Conservation (phyloP, 345 rosid species). For the Eucalyptus globulus region DNA sequence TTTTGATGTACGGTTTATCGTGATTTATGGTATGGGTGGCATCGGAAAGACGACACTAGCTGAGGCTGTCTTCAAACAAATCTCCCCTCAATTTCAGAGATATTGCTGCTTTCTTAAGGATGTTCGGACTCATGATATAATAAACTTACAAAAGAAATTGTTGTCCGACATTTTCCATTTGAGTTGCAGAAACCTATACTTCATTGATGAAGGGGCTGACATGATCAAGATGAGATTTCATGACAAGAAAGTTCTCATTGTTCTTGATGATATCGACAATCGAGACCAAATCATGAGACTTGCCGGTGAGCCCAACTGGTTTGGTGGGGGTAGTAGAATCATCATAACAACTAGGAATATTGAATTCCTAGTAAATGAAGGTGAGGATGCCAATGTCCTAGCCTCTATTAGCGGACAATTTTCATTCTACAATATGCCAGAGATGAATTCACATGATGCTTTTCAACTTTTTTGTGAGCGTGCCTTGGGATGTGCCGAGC, state of each 20-base stretch:
- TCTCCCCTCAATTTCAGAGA: not conserved
- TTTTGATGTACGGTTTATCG: not conserved
- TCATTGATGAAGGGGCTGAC: not conserved
- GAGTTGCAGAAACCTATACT: fast-evolving
- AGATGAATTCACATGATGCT: not conserved
- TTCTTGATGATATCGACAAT: not conserved
- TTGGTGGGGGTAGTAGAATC: not conserved
- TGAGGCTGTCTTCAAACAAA: not conserved
- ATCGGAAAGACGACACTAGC: not conserved
- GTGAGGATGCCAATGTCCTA: not conserved
- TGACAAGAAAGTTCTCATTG: not conserved
- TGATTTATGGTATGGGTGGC: not conserved
- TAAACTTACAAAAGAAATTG: not conserved
- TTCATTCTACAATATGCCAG: not conserved
- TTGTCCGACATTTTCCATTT: not conserved
- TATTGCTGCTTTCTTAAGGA: not conserved
- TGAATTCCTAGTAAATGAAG: not conserved
- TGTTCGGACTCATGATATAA: not conserved
- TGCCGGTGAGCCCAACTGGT: not conserved
- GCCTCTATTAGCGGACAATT: fast-evolving
- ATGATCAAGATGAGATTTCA: not conserved
- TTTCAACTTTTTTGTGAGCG: not conserved
- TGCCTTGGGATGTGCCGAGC: not conserved
- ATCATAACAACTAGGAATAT: not conserved
- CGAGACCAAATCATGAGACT: not conserved